Percentiles rank a stretch among this genome's conserved stretches.
Conservation (phyloP, 352 stramenopile genomes). For the Phytophthora capsici region DNA sequence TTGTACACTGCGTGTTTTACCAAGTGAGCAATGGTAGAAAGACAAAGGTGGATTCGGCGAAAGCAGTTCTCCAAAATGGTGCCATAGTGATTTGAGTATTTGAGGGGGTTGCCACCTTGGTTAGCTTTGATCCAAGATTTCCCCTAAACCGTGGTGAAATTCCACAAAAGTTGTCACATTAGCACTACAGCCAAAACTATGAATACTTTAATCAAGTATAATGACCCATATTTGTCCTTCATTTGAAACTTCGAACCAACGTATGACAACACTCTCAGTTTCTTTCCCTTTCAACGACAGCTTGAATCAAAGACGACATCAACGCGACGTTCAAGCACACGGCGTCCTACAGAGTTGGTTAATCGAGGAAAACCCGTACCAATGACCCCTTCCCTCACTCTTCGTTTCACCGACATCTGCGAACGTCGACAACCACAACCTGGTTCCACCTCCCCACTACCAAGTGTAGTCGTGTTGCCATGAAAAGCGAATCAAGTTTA, state of each 20-base stretch:
- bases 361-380: neutral
- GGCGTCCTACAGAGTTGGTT: too few relatives aligned
- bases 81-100: conserved; percentile 1
- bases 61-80: neutral
- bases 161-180: neutral
- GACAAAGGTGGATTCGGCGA: conserved; percentile 1
- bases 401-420: conserved; percentile 4
- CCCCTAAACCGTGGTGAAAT: neutral
- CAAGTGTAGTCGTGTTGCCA: conserved; percentile 4
- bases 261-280: neutral
- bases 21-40: neutral
- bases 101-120: neutral
- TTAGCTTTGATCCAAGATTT: neutral
- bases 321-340: conserved; percentile 15
- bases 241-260: neutral
- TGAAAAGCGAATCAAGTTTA: neutral
- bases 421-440: neutral
- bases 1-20: neutral
- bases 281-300: neutral
- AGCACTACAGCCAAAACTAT: too few relatives aligned
- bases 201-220: neutral
- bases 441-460: conserved; percentile 3
- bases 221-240: too few relatives aligned
- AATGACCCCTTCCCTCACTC: neutral
- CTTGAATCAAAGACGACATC: conserved; percentile 7